Conservation (phyloP, 2,329 filamentous ascomycete genomes). For the Pseudocercospora eumusae region DNA sequence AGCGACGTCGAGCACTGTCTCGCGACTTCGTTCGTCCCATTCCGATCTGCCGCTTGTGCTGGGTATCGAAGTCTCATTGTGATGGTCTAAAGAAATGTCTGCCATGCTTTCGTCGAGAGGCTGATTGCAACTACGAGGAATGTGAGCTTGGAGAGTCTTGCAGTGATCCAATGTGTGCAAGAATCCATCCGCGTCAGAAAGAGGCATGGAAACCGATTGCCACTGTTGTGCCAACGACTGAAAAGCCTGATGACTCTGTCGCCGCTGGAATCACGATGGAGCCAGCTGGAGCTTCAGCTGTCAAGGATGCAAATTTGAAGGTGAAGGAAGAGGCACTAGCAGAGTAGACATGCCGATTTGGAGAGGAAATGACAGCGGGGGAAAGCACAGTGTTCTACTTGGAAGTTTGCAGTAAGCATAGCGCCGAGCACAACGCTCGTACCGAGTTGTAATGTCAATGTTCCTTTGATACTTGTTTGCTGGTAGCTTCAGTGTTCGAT, state of each 20-base stretch:
- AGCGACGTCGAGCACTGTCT: conserved; percentile 1
- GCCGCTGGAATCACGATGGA: too few species aligned
- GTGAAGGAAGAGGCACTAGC: not conserved
- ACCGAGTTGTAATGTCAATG: too few species aligned
- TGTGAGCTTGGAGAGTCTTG: conserved; percentile 1
- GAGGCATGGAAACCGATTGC: not conserved
- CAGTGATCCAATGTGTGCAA: not conserved
- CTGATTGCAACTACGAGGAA: conserved; percentile 8
- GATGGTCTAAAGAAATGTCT: conserved; percentile 2
- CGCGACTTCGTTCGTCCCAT: not conserved
- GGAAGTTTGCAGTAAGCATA: too few species aligned
- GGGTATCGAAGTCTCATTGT: not conserved
- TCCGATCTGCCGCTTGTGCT: not conserved
- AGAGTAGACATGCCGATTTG: too few species aligned
- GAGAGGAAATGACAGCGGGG: not conserved
- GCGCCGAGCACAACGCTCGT: too few species aligned
- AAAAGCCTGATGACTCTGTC: too few species aligned
- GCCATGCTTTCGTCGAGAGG: conserved; percentile 1
- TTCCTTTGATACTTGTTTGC: too few species aligned
- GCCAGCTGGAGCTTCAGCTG: too few species aligned
- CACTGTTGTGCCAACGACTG: not conserved
- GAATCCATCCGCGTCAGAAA: conserved; percentile 3
- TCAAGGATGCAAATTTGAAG: not conserved
- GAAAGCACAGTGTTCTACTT: too few species aligned
- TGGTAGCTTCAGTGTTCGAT: too few species aligned